Evolutionary conservation across 2,329 filamentous ascomycete genomes (phyloP), one percentile per base, ranked within the genome.

Genomic region (Xylaria sp.): DNA sequence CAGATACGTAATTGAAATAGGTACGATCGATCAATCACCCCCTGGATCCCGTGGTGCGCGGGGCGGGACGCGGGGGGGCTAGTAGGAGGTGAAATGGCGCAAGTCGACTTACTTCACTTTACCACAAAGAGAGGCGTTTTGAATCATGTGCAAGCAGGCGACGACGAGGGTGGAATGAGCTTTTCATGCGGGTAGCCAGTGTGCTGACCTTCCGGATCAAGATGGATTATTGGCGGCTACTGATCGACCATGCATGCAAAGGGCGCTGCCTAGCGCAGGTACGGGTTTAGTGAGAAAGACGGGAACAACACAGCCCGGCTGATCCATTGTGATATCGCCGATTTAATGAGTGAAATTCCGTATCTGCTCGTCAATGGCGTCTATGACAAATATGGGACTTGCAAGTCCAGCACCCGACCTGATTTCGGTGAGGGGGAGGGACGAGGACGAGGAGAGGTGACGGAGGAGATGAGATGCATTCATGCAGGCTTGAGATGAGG

Each of bases 21-120:
- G 23, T 30, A 30, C 23, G 23, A 30, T 30, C 23, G 23, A 30
- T 30, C 23, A 30, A 30, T 30, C 4, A 30, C 23, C 37, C 54
- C 59, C 47, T 57, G 48, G 54, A 59, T 61, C 59, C 61, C 56
- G 61, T 59, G 54, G 35, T 30, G 37, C 37, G 37, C 37, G 37
- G 56, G 10, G 37, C 42, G 59, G 61, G 48, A 61, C 56, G 54
- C 53, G n/a, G 19, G 6, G 6, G 47, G 61, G 59, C 59, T 63
- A 54, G 54, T 11, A 56, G 52, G 39, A 19, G 49, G 48, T 50
- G 5, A 30, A 59, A 42, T 59, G 16, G 39, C 39, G 39, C 9
- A n/a, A 44, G 39, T 54, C 48, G 56, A 16, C 16, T 16, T 16
- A 16, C 16, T 16, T 16, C 16, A 16, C 16, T 16, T 16, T 16